These are phyloP conservation scores for Lepidium sativum DNA, from an alignment of 345 rosid species.

Conservation along the genomic window DNA sequence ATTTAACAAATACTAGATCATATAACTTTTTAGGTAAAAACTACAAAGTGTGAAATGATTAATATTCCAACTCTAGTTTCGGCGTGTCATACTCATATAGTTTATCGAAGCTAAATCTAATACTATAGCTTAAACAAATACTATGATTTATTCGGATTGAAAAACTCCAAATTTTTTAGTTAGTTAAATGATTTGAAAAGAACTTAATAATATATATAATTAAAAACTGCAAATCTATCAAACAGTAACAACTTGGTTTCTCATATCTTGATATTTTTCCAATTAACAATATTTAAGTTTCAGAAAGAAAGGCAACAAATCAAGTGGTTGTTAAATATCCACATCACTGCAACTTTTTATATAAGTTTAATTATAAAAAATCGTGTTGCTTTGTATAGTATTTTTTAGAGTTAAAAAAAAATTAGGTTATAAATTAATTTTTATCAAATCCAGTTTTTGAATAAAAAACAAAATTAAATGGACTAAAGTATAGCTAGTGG, in stretches of 20 bases:
- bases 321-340: too few relatives aligned
- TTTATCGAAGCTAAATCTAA: not conserved
- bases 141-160: not conserved
- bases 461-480: not conserved
- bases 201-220: not conserved
- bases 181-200: not conserved
- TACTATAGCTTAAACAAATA: not conserved
- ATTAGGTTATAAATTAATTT: too few relatives aligned
- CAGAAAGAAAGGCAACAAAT: not conserved
- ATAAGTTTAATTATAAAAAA: too few relatives aligned
- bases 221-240: not conserved
- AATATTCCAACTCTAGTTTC: slow-evolving; percentile 13
- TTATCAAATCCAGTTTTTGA: too few relatives aligned
- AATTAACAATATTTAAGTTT: not conserved
- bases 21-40: not conserved
- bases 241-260: not conserved
- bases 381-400: too few relatives aligned
- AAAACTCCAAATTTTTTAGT: not conserved
- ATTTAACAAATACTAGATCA: not conserved
- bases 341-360: too few relatives aligned
- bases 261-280: not conserved
- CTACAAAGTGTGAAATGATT: slow-evolving; percentile 14
- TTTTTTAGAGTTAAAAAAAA: too few relatives aligned
- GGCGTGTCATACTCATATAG: slow-evolving; percentile 11
- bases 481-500: slow-evolving; percentile 4